phyloP scores from a whole-genome alignment of 1,284 basidiomycete species.

The Marasmius oreades region DNA sequence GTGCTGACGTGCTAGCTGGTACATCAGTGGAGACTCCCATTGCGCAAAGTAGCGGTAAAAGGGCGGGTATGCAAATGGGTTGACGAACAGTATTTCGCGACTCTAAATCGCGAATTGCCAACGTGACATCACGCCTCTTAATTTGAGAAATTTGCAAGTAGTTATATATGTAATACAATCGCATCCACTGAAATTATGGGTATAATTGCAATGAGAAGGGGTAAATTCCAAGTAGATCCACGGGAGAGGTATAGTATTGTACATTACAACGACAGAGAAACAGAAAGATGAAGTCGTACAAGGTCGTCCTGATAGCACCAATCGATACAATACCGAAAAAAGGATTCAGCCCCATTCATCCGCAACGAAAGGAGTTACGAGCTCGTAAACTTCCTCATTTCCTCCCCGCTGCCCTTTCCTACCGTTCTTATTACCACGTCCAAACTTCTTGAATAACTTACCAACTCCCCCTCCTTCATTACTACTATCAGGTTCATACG shows the following conservation, averaged over 20 bases:
- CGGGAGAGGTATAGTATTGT: background rate
- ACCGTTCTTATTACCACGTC: slow-evolving; percentile 48
- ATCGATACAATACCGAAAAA: no score
- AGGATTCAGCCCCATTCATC: slow-evolving; percentile 52
- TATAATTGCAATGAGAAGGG: slow-evolving; percentile 31
- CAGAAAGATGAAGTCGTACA: slow-evolving; percentile 1
- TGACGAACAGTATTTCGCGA: no score
- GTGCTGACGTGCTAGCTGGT: background rate
- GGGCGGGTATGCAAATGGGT: no score
- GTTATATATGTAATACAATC: background rate
- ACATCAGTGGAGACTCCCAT: background rate
- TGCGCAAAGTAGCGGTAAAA: background rate
- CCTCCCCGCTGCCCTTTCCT: slow-evolving; percentile 41
- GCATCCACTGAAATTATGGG: background rate
- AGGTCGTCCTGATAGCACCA: no score
- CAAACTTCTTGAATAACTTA: slow-evolving; percentile 56
- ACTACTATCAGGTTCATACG: slow-evolving; percentile 35
- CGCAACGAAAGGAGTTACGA: slow-evolving; percentile 77
- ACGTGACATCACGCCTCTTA: no score
- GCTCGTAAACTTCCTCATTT: slow-evolving; percentile 74
- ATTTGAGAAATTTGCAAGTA: background rate
- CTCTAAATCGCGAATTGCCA: no score
- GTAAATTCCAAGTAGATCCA: background rate
- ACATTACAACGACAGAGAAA: background rate
- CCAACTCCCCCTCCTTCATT: slow-evolving; percentile 33